phyloP scores from a whole-genome alignment of 1,284 basidiomycete species.

The Microbotryum saponariae region DNA sequence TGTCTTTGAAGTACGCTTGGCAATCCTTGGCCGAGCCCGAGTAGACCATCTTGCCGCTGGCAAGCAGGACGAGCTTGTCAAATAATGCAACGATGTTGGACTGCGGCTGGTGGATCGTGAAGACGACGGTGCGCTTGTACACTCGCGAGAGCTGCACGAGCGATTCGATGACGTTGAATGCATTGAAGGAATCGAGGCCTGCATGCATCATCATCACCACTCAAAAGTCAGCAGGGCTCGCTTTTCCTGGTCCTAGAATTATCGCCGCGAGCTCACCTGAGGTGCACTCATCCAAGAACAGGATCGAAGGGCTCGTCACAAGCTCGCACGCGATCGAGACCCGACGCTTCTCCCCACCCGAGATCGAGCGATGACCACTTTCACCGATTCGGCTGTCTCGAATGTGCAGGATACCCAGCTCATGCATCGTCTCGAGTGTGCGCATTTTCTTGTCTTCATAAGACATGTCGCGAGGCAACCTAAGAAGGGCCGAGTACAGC shows the following conservation, averaged over 20 bases:
- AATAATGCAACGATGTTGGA: slow-evolving; percentile 94
- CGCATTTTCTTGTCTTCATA: slow-evolving; percentile 85
- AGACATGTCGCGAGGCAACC: slow-evolving; percentile 90
- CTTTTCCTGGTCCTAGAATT: neutral
- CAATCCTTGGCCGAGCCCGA: slow-evolving; percentile 67
- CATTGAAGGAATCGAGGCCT: slow-evolving; percentile 92
- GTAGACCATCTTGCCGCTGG: slow-evolving; percentile 73
- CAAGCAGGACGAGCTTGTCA: slow-evolving; percentile 80
- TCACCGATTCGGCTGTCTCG: slow-evolving; percentile 84
- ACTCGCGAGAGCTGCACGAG: slow-evolving; percentile 74
- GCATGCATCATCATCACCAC: neutral
- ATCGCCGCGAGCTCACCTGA: slow-evolving; percentile 54
- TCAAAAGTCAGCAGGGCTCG: neutral
- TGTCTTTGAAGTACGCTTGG: slow-evolving; percentile 67
- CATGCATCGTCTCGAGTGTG: slow-evolving; percentile 91
- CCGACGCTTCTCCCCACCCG: slow-evolving; percentile 89
- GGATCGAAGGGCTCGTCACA: slow-evolving; percentile 87
- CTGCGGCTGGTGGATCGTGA: slow-evolving; percentile 97
- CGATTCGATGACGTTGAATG: slow-evolving; percentile 84
- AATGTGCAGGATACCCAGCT: slow-evolving; percentile 85
- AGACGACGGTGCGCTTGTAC: slow-evolving; percentile 91
- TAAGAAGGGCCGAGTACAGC: slow-evolving; percentile 78
- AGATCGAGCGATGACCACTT: slow-evolving; percentile 77
- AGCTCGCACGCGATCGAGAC: slow-evolving; percentile 98
- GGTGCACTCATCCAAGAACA: slow-evolving; percentile 95